Base-by-base conservation (phyloP, 1,139 yeast species). In the Candida sp. region DNA sequence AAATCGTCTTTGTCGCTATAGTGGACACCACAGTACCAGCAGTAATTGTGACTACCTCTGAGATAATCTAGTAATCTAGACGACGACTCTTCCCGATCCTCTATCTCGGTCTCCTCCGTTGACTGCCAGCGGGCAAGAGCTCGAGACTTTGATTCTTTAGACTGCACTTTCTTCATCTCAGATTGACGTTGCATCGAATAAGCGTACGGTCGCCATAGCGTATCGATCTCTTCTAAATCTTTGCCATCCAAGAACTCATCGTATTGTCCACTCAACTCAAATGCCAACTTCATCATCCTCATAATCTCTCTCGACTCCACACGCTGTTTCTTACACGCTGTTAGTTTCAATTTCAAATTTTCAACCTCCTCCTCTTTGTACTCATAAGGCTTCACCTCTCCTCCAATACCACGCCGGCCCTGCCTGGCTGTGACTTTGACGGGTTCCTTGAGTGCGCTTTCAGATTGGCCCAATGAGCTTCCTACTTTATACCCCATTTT, bases 401-500 rank as follows among this genome's bases (percentile, higher is more conserved):
- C 34, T 57, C 60, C 34, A 54, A 46, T 7, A 28, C 63, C 63
- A 11, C 35, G 25, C 28, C 47, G 51, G 30, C 50, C 54, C 6
- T 43, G 27, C 40, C 52, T 52, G 3, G 44, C 8, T 6, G 44
- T 27, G 4, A 53, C 53, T 44, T 33, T 65, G 11, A 60, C 51
- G 2, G 63, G 65, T 11, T 61, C 73, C 39, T 43, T 49, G 49
- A 55, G 60, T 3, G 55, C 59, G 61, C 42, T 61, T 65, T 54
- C 50, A 22, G 44, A 59, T 12, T 33, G 42, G 0, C 86, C 86
- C 17, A 81, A 63, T 0, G 75, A 56, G 9, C 72, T 68, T 8
- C 84, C 86, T 2, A 71, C 61, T 52, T 69, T 71, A 58, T 73
- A 83, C 3, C 88, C 88, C 87, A 83, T 83, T 58, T 72, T 76